Evolutionary conservation across 140 eudicot species (phyloP).

Genomic region (Ambrosia hybrid): DNA sequence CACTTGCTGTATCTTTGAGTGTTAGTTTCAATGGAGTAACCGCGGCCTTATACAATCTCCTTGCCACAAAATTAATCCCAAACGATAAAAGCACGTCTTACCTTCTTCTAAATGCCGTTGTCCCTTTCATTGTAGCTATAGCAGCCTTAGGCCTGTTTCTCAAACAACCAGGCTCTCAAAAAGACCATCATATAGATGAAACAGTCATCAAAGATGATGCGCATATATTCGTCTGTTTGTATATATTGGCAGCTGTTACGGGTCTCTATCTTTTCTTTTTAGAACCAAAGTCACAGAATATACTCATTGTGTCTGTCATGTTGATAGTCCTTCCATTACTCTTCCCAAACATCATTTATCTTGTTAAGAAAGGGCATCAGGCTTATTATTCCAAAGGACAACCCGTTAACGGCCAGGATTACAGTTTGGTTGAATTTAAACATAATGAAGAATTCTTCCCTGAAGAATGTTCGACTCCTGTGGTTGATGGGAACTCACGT

Average conservation of each 20-base stretch:
- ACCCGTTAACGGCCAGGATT: constrained; percentile 36
- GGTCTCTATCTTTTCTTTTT: constrained; percentile 63
- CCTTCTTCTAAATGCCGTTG: constrained; percentile 61
- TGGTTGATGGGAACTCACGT: background rate
- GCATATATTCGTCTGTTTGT: constrained; percentile 38
- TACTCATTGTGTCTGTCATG: constrained; percentile 40
- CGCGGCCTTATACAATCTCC: constrained; percentile 63
- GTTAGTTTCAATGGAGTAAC: constrained; percentile 76
- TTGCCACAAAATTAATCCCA: constrained; percentile 48
- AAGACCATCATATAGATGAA: constrained; percentile 31
- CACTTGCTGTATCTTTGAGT: constrained; percentile 61
- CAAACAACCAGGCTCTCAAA: constrained; percentile 34
- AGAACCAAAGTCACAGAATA: constrained; percentile 27
- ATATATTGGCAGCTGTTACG: constrained; percentile 44
- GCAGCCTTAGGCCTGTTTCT: constrained; percentile 43
- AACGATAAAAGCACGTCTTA: constrained; percentile 32
- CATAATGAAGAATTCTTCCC: constrained; percentile 36
- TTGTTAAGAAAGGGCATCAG: constrained; percentile 24
- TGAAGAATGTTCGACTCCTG: constrained; percentile 19
- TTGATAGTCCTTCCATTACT: constrained; percentile 48
- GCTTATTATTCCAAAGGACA: constrained; percentile 20
- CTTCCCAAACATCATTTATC: constrained; percentile 34
- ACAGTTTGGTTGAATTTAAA: constrained; percentile 26
- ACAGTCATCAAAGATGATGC: constrained; percentile 34
- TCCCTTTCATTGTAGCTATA: constrained; percentile 49